phyloP scores from a whole-genome alignment of 2,329 filamentous ascomycete genomes.

The Dothistroma pini region DNA sequence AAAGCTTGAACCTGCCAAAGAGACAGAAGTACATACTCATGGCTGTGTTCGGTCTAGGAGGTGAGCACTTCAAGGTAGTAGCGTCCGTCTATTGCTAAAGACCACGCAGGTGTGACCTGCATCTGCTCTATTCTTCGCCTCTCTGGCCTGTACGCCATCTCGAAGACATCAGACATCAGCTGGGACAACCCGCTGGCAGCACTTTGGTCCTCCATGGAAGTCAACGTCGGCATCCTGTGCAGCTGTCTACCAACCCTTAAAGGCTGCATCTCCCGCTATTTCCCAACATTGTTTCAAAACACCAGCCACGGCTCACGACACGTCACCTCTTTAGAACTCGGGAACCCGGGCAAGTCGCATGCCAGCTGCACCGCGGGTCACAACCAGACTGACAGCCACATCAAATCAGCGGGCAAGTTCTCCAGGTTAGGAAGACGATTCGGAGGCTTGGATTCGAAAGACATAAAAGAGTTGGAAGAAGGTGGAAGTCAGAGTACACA shows the following conservation, averaged over 20 bases:
- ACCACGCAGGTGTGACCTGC: slow-evolving; percentile 23
- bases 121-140: slow-evolving; percentile 29
- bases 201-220: slow-evolving; percentile 27
- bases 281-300: slow-evolving; percentile 25
- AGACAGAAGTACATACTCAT: slow-evolving; percentile 32
- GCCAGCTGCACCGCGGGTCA: slow-evolving; percentile 12
- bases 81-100: background rate
- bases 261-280: slow-evolving; percentile 27
- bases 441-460: background rate
- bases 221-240: slow-evolving; percentile 31
- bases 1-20: slow-evolving; percentile 28
- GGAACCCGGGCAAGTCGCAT: slow-evolving; percentile 5
- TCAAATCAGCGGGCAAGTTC: background rate
- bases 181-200: slow-evolving; percentile 31
- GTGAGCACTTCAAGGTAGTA: slow-evolving; percentile 4
- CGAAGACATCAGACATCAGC: slow-evolving; percentile 24
- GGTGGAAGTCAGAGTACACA: slow-evolving; percentile 5
- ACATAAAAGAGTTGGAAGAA: slow-evolving; percentile 9
- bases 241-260: slow-evolving; percentile 30
- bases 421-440: slow-evolving; percentile 8
- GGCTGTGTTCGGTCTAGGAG: slow-evolving; percentile 35
- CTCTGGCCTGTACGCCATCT: slow-evolving; percentile 26
- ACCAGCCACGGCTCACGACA: slow-evolving; percentile 1
- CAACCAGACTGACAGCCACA: slow-evolving; percentile 1
- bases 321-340: background rate